Evolutionary conservation across 345 rosid genomes (phyloP).

Genomic region (Limnanthes douglasii): DNA sequence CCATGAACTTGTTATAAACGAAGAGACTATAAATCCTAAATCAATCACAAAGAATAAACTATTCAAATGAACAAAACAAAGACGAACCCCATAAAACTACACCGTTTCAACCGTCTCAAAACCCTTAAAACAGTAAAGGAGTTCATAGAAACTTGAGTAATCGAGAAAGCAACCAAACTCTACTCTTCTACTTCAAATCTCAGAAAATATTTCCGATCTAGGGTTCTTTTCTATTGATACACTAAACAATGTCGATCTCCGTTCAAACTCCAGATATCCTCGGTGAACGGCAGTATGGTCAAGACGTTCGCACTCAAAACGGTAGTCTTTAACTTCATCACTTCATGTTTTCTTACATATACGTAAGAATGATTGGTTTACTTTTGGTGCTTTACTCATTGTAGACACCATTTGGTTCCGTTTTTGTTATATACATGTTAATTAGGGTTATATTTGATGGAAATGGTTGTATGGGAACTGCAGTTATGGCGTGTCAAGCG

Average conservation of each 20-base stretch:
- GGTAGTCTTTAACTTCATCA: constrained; percentile 20
- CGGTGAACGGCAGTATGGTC: constrained; percentile 90
- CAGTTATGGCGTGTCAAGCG: constrained; percentile 93
- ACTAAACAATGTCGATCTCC: constrained; percentile 33
- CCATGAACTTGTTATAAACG: too few species aligned
- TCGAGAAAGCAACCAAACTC: too few species aligned
- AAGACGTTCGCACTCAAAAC: constrained; percentile 94
- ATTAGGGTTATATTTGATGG: neutral
- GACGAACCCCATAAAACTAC: too few species aligned
- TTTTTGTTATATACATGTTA: too few species aligned
- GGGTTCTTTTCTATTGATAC: constrained; percentile 6
- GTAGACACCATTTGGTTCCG: neutral
- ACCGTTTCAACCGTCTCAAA: too few species aligned
- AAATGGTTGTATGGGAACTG: neutral
- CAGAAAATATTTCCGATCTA: constrained; percentile 25
- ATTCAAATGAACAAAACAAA: too few species aligned
- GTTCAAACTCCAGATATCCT: constrained; percentile 66
- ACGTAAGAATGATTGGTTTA: neutral
- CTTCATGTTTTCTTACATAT: neutral
- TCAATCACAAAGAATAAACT: too few species aligned
- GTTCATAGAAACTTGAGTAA: too few species aligned
- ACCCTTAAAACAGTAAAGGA: too few species aligned
- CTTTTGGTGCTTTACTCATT: neutral
- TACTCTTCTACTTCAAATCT: neutral
- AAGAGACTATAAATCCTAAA: too few species aligned